Base-by-base conservation (phyloP, 1,284 basidiomycete genomes). In the Clitocybe nebularis region DNA sequence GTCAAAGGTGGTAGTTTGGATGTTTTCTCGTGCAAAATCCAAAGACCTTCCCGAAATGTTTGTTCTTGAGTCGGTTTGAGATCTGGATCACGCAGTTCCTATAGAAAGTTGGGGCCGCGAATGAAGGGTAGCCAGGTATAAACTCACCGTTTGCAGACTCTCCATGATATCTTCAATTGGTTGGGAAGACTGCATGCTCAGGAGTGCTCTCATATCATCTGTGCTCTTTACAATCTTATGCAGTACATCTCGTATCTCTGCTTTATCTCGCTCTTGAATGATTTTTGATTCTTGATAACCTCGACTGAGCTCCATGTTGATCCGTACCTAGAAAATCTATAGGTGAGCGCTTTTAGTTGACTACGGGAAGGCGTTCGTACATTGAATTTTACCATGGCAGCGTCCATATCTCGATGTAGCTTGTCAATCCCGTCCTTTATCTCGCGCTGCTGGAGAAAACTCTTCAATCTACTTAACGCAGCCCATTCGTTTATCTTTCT, bases 351-450 rank as follows among this genome's bases (percentile, higher is more conserved):
- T 35, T 24, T 9, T 17, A 37, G 17, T 17, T 5, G 16, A 21
- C 22, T 36, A 19, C 20, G 34, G 26, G 28, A 16, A 29, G 30
- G 21, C 16, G 7, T 3, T 51, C 53, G 45, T 45, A 70, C 67
- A 28, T 64, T 58, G 43, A 66, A 68, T 40, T 56, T 60, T 49
- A 56, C 53, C 41, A 62, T 57, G 13, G 62, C 62, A n/a, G 48
- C 48, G 24, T 69, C 63, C 13, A 73, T 59, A 41, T 69, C 62
- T 34, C 54, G 56, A 44, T 69, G 59, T 9, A 69, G 54, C 34
- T 57, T 51, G 33, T 70, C 63, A 21, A 73, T 61, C 1, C 63
- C 68, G 14, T 64, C 55, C 42, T 61, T 66, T 23, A 73, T 69
- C 34, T 70, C 68, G 4, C 55, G 42, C 45, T 68, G 67, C 22